phyloP scores from a whole-genome alignment of 1,284 basidiomycete species.

The Wallemia mellicola region DNA sequence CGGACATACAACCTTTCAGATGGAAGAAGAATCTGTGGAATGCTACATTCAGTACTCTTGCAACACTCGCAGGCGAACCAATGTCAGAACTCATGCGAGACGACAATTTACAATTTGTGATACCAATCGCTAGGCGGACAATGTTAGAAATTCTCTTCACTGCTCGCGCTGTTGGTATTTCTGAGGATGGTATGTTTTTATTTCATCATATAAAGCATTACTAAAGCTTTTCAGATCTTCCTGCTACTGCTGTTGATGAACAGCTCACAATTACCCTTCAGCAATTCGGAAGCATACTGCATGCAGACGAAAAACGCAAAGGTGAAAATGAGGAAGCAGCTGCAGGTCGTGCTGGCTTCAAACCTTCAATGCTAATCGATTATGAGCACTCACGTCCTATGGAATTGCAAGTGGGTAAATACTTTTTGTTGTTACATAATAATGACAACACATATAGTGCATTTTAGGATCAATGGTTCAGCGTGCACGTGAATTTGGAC shows the following conservation, averaged over 20 bases:
- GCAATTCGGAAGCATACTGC: background rate
- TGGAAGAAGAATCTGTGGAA: conserved; percentile 17
- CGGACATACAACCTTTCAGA: conserved; percentile 17
- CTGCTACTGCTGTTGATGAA: conserved; percentile 9
- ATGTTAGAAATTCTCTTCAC: background rate
- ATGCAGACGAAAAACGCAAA: background rate
- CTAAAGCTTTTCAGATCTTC: background rate
- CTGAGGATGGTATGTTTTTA: background rate
- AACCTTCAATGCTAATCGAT: conserved; percentile 18
- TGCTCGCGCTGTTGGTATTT: background rate
- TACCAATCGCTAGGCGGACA: background rate
- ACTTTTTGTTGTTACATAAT: conserved; percentile 3
- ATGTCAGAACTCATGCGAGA: background rate
- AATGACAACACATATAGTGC: background rate
- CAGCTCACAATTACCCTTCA: conserved; percentile 15
- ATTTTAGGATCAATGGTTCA: background rate
- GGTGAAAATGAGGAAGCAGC: background rate
- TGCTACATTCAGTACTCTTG: background rate
- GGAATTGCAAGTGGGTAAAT: conserved; percentile 15
- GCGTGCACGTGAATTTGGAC: background rate
- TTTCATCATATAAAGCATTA: background rate
- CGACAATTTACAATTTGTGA: background rate
- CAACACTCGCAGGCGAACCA: background rate
- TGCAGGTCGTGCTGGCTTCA: conserved; percentile 2
- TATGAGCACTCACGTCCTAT: conserved; percentile 15